Base-by-base conservation (phyloP, 2,329 filamentous ascomycete genomes). In the Epichloe coenophiala region DNA sequence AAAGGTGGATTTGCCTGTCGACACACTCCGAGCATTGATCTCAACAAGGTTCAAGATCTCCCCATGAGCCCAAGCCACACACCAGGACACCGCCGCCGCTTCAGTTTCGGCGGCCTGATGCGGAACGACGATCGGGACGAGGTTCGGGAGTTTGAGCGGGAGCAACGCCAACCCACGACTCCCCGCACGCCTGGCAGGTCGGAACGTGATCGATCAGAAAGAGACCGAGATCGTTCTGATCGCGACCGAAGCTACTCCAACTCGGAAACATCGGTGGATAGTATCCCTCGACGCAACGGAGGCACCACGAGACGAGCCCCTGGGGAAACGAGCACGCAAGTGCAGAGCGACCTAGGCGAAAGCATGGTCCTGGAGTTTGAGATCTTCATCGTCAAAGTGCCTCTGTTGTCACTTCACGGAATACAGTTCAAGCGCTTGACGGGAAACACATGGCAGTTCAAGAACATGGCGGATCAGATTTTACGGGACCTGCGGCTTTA, bases 351-450 rank as follows among this genome's bases (percentile, higher is more conserved):
- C 60, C 77, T 94, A 31, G 90, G 89, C 3, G 84, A 81, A 52
- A 91, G 81, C 66, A 83, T 95, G 77, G 76, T 87, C 39, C 72
- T 97, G 48, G 83, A 87, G 56, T 98, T 97, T 63, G 93, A 98
- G 65, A 95, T 97, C 55, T 83, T 96, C 58, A 93, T 98, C 58
- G 93, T 98, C 64, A 98, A 98, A 70, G 89, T 98, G 27, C 93
- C 93, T 12, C 72, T 98, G 48, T 81, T 98, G 54, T 89, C 86
- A 41, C 71, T 98, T 51, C 91, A 98, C 63, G 93, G 93, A 46
- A 90, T 98, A 54, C 93, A 97, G 66, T 98, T 98, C 73, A 98
- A 98, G 76, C 89, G 93, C 64, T 84, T 97, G 58, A 81, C 87
- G 51, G 91, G 93, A 37, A 91, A 94, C 53, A 97, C 93, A 52